Evolutionary conservation across 2,329 filamentous ascomycete species (phyloP), one percentile per base, ranked within the genome.

Genomic region (Xylaria sp.): DNA sequence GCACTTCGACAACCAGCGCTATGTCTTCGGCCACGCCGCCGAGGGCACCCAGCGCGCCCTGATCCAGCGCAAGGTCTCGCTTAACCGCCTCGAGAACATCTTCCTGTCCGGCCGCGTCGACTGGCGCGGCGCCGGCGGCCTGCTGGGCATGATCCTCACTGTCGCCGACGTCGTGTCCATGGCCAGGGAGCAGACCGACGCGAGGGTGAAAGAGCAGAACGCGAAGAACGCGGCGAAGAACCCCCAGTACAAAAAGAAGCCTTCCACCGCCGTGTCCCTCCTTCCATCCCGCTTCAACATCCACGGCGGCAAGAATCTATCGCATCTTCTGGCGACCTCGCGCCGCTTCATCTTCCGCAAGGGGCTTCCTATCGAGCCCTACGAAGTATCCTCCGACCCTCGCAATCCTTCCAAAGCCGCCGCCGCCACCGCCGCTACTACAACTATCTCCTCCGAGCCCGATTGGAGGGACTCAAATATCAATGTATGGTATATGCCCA

Each of bases 321-420:
- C 90, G 55, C 91, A 98, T 77, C 86, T 89, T 6, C 80, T 99
- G 66, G 94, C 94, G n/a, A 93, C 94, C 0, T 91, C 92, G 18
- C 88, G 96, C 55, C 85, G 90, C 39, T 97, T 97, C 80, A 89
- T 98, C 59, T 95, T 98, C 75, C 88, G 96, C 46, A 94, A 93
- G 74, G 91, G 93, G 0, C 86, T 97, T 78, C 91, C 91, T 0
- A 81, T 98, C n/a, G 83, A 82, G 39, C 85, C 91, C 1, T 85
- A 89, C 71, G 96, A 99, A 79, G 87, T 92, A 58, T 81, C 83
- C 49, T 74, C 81, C 10, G 83, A 86, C 62, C 79, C 82, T 6
- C 79, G 82, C n/a, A 63, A 75, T 18, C 49, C 72, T 2, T 75
- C 77, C 31, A 66, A 83, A 6, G 13, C 33, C 36, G 87, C 88